These are phyloP conservation scores for Chlamydomonas sphaeroides DNA, from an alignment of 139 green algal species.

Conservation along the genomic window DNA sequence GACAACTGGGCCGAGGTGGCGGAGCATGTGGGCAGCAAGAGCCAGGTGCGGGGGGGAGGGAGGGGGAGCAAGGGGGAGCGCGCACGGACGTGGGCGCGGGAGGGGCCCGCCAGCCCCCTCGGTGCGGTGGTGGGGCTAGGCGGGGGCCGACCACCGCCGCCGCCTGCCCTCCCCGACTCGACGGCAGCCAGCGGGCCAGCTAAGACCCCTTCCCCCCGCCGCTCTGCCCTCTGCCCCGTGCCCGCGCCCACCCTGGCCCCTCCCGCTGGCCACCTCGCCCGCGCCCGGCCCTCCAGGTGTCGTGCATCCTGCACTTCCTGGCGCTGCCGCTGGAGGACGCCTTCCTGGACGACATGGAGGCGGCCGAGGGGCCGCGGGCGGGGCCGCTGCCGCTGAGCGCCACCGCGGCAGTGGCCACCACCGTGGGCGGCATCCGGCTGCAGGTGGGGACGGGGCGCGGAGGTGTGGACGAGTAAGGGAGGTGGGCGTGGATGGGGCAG, in stretches of 20 bases:
- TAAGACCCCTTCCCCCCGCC: no score
- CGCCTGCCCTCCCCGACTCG: not conserved
- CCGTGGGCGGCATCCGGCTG: slow-evolving; percentile 6
- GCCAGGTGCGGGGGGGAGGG: slow-evolving; percentile 39
- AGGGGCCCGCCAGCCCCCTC: no score
- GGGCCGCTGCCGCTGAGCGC: not conserved
- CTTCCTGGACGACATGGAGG: slow-evolving; percentile 78
- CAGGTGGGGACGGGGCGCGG: no score
- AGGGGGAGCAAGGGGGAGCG: not conserved
- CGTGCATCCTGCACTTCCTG: slow-evolving; percentile 93
- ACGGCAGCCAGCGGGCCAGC: no score
- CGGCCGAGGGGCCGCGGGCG: not conserved
- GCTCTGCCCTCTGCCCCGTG: no score
- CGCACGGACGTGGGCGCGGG: no score
- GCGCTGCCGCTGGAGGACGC: slow-evolving; percentile 91
- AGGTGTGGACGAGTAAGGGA: no score
- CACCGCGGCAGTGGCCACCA: not conserved
- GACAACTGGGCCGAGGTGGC: slow-evolving; percentile 90
- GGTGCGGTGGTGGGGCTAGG: no score
- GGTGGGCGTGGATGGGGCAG: no score
- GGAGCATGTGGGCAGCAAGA: slow-evolving; percentile 88
- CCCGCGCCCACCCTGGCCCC: no score
- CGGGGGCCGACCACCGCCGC: no score
- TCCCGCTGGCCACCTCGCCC: no score
- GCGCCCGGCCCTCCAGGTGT: slow-evolving; percentile 49